A percentile compares a stretch with the other conserved stretches of the same genome.
Conservation (phyloP, 139 green algal species). For the Coelastrella sp. region DNA sequence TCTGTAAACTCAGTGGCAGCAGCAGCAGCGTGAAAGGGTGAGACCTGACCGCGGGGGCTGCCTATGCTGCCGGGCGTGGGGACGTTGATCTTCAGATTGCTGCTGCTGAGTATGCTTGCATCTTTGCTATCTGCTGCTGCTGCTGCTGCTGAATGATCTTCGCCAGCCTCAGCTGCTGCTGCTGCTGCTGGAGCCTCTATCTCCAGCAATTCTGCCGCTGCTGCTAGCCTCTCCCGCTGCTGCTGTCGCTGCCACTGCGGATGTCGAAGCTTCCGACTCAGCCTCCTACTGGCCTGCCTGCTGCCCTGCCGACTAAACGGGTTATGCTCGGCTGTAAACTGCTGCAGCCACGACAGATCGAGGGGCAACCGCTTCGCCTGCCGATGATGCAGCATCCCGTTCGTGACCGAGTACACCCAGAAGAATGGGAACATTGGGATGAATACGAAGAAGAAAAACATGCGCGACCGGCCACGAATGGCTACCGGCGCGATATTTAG, state of each 20-base stretch:
- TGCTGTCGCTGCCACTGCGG: conserved; percentile 11
- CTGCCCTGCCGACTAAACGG: neutral
- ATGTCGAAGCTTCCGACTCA: neutral
- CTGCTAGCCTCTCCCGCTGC: neutral
- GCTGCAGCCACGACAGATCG: conserved; percentile 18
- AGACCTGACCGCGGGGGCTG: neutral
- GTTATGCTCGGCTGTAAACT: neutral
- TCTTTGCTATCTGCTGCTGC: neutral
- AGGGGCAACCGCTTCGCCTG: neutral
- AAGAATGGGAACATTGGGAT: conserved; percentile 30
- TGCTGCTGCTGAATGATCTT: neutral
- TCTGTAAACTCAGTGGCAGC: neutral
- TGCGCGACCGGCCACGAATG: neutral
- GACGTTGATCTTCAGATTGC: neutral
- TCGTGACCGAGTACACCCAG: neutral
- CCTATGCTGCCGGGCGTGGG: neutral
- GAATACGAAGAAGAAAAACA: neutral
- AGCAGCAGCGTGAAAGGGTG: neutral
- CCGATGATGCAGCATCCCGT: conserved; percentile 20
- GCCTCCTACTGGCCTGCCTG: neutral
- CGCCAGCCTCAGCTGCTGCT: neutral
- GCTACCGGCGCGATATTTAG: no score
- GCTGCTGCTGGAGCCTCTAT: neutral
- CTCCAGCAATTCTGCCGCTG: neutral
- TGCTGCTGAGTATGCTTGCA: no score